A percentile compares a stretch with the other conserved stretches of the same genome.
phyloP scores from a whole-genome alignment of 2,329 filamentous ascomycete genomes.

The Cladosporium sp. region DNA sequence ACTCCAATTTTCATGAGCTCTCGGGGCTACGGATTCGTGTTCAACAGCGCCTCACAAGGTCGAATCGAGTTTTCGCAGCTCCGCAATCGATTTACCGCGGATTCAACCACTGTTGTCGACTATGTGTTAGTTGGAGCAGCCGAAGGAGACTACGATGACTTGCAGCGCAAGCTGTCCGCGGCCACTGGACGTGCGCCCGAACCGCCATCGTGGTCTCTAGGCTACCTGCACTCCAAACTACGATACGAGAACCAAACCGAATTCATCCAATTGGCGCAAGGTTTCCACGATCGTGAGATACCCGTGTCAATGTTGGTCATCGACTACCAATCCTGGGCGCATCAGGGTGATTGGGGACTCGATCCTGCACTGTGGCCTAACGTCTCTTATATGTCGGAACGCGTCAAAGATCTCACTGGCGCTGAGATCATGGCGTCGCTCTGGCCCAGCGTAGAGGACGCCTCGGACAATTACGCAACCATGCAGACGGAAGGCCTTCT shows the following conservation, averaged over 20 bases:
- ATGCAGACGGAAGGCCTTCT: conserved; percentile 27
- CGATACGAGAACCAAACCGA: conserved; percentile 32
- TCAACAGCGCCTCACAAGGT: conserved; percentile 29
- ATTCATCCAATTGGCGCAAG: conserved; percentile 26
- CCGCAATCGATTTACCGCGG: conserved; percentile 26
- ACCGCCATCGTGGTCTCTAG: conserved; percentile 29
- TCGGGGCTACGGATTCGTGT: conserved; percentile 30
- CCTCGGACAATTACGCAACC: conserved; percentile 25
- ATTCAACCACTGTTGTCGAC: conserved; percentile 29
- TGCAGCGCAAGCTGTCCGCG: conserved; percentile 26
- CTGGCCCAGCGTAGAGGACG: conserved; percentile 30
- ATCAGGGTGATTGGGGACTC: conserved; percentile 30
- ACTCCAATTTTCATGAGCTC: conserved; percentile 30
- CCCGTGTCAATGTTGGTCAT: conserved; percentile 31
- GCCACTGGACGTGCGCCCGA: conserved; percentile 28
- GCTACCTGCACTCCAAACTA: conserved; percentile 31
- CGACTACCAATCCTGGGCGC: conserved; percentile 31
- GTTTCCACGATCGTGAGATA: conserved; percentile 28
- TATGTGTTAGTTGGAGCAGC: conserved; percentile 28
- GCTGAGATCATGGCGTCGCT: conserved; percentile 33
- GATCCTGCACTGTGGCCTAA: conserved; percentile 30
- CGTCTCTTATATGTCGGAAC: conserved; percentile 24
- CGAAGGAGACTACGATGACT: conserved; percentile 27
- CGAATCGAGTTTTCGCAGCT: conserved; percentile 29
- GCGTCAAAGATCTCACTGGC: conserved; percentile 29